phyloP scores from a whole-genome alignment of 2,329 filamentous ascomycete genomes.

The Myriangium duriaei region DNA sequence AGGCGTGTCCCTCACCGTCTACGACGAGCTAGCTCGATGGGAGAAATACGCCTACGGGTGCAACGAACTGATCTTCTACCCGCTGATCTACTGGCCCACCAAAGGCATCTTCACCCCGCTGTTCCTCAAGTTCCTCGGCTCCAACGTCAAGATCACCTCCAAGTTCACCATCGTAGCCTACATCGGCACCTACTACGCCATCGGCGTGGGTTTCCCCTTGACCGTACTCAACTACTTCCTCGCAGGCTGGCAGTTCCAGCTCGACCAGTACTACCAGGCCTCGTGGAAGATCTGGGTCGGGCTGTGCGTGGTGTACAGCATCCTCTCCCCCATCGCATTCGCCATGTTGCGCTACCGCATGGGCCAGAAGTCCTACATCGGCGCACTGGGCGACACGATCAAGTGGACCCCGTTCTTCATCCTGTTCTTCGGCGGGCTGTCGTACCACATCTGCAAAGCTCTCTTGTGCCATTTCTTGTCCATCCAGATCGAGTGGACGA shows the following conservation, averaged over 20 bases:
- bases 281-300: constrained; percentile 31
- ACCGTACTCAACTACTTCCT: constrained; percentile 63
- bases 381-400: constrained; percentile 2
- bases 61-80: constrained; percentile 70
- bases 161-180: constrained; percentile 67
- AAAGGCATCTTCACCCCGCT: constrained; percentile 72
- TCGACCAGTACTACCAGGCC: constrained; percentile 71
- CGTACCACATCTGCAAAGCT: constrained; percentile 8
- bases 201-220: constrained; percentile 62
- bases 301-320: constrained; percentile 3
- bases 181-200: constrained; percentile 69
- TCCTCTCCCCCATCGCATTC: constrained; percentile 9
- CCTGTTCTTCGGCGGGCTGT: constrained; percentile 8
- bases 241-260: constrained; percentile 44
- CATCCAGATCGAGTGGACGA: constrained; percentile 10
- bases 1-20: constrained; percentile 70
- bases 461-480: constrained; percentile 6
- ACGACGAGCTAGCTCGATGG: constrained; percentile 74
- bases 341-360: constrained; percentile 10
- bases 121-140: constrained; percentile 61
- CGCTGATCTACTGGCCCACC: constrained; percentile 58
- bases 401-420: constrained; percentile 9
- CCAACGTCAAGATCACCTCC: constrained; percentile 60
- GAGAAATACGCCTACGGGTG: constrained; percentile 80
- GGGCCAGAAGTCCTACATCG: constrained; percentile 8